phyloP scores from a whole-genome alignment of 2,329 filamentous ascomycete species.

The Microsporum ferrugineum region DNA sequence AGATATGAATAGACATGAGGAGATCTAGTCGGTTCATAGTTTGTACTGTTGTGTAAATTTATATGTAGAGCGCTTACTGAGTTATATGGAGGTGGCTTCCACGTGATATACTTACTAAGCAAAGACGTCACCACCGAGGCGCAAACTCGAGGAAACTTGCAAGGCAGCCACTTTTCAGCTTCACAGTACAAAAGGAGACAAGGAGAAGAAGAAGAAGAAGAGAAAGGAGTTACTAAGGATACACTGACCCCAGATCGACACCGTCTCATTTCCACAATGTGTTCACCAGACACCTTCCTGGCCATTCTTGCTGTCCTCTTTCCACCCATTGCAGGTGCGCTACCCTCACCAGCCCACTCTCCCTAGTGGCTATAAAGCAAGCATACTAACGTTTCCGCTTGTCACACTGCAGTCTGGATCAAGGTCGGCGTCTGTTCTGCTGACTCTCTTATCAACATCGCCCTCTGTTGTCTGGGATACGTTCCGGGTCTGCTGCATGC shows the following conservation, averaged over 20 bases:
- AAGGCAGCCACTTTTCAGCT: neutral
- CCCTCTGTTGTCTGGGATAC: constrained; percentile 67
- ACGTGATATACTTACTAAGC: constrained; percentile 2
- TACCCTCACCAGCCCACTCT: neutral
- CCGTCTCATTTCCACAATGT: constrained; percentile 33
- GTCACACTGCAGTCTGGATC: constrained; percentile 64
- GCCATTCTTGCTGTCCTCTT: constrained; percentile 51
- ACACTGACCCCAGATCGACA: neutral
- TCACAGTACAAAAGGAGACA: neutral
- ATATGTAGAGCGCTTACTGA: too few relatives aligned
- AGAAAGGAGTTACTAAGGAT: neutral
- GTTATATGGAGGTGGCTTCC: neutral
- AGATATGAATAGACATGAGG: too few relatives aligned
- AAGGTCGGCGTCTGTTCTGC: constrained; percentile 87
- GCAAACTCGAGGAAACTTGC: neutral
- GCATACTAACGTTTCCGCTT: neutral
- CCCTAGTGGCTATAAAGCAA: neutral
- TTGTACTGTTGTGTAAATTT: too few relatives aligned
- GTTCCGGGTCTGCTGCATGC: constrained; percentile 84
- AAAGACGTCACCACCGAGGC: neutral
- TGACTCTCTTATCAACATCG: constrained; percentile 90
- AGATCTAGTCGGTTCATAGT: too few relatives aligned
- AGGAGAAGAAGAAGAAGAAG: neutral
- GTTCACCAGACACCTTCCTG: constrained; percentile 50
- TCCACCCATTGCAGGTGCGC: constrained; percentile 46